Conservation (phyloP, 306 rosid genomes). For the Pyrus pyrifolia region DNA sequence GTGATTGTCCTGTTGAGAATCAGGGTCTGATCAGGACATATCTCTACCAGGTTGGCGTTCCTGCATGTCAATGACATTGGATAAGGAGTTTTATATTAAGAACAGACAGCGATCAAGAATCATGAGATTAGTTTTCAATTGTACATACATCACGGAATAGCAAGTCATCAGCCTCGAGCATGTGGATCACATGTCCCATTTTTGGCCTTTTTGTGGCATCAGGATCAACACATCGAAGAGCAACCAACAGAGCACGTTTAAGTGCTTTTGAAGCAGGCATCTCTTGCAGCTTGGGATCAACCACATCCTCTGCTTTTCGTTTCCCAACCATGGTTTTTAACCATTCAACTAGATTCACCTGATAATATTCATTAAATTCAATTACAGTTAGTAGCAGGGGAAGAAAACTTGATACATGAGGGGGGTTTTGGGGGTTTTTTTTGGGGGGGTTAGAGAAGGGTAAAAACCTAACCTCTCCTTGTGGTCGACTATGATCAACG, state of each 20-base stretch:
- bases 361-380: conserved; percentile 16
- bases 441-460: not conserved
- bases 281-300: conserved; percentile 79
- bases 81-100: conserved; percentile 2
- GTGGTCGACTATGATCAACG: conserved; percentile 78
- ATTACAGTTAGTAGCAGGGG: conserved; percentile 9
- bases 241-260: conserved; percentile 77
- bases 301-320: conserved; percentile 77
- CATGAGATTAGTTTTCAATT: not conserved
- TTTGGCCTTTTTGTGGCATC: conserved; percentile 91
- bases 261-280: conserved; percentile 86
- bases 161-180: conserved; percentile 93
- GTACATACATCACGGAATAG: conserved; percentile 60
- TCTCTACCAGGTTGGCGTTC: conserved; percentile 52
- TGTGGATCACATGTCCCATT: conserved; percentile 95
- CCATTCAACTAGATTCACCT: conserved; percentile 94
- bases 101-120: not conserved
- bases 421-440: not conserved
- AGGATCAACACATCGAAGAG: conserved; percentile 96
- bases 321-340: conserved; percentile 80
- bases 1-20: conserved; percentile 37
- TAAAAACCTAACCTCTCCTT: conserved; percentile 73
- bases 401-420: not conserved
- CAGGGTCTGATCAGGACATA: conserved; percentile 31
- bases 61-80: conserved; percentile 27